Base-by-base conservation (phyloP, 495 filamentous ascomycete species). In the Aspergillus olivimuriae region DNA sequence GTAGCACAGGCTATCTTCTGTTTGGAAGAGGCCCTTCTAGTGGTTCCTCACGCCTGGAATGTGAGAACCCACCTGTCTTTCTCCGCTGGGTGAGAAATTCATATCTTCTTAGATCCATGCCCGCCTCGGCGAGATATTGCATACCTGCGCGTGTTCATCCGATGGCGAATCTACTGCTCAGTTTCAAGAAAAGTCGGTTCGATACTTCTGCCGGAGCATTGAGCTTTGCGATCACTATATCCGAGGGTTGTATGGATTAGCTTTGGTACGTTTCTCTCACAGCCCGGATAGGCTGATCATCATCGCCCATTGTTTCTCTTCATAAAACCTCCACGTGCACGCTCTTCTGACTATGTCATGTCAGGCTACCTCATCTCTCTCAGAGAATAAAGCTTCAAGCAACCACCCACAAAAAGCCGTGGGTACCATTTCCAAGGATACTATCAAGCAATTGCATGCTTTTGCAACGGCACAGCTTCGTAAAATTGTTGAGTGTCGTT, bases 41-140 rank as follows among this genome's bases (percentile, higher is more conserved):
- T 94, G 46, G 77, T 80, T n/a, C 91, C 92, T 8, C 89, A 94
- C 69, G 86, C 92, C 20, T 98, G 94, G 87, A 96, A 88, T 73
- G 88, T 92, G 62, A 52, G 84, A 5, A 9, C 11, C 14, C 4
- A 15, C 9, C 5, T 20, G 10, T 31, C 14, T 24, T 12, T 0
- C 9, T 15, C 10, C 20, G 10, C 16, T 19, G 16, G 16, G 4
- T 34, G 18, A 15, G 48, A 28, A 4, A 43, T 16, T 18, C 20
- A 48, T 26, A 52, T 39, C n/a, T 47, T 28, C 17, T 31, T 16
- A 95, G 83, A 76, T 95, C 43, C 92, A 95, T 68, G 89, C 91
- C 18, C 80, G 85, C 11, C 63, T 96, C 9, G 92, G 87, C 11
- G 94, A 97, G 61, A 56, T 94, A 28, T 64, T 84, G 21, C 91